Evolutionary conservation across 306 rosid species (phyloP), one percentile per base, ranked within the genome.

Genomic region (Fagus crenata): DNA sequence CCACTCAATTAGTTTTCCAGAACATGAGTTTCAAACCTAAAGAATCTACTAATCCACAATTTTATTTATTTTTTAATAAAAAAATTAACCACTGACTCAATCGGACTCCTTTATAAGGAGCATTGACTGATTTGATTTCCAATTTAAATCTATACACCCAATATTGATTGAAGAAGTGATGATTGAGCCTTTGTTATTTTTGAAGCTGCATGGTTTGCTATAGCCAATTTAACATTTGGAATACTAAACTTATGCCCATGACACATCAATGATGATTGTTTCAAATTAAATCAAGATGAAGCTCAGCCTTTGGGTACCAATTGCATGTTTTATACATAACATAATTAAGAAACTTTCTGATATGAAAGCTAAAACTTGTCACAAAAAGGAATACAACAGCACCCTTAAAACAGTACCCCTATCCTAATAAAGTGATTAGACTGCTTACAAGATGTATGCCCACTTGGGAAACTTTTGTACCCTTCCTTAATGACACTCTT

Each of bases 401-500:
- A 54, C 2, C n/a, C 36, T 61, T 61, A n/a, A 9, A 55, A 61
- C 41, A 5, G 7, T 32, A 46, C 32, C 63, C 49, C 49, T 17
- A 79, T 68, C 59, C 49, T 74, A 36, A 46, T 46, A 46, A 22
- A 67, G 76, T 64, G 51, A 79, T 67, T 53, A 76, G 64, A 56
- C 31, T 78, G 78, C 97, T 89, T 89, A 95, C 98, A 86, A 49
- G 97, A 92, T 69, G 97, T 88, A 85, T 95, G 98, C 63, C 97
- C 98, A 55, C 98, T 92, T 1, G 98, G 98, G 89, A 95, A 95
- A 80, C 97, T 92, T 88, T 95, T 95, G 87, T 95, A 90, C 54
- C 97, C 97, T 89, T 95, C 97, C 89, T 87, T 95, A 70, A 90
- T 87, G 72, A 88, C 89, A 67, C 81, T 77, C 71, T 79, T 89